A percentile compares a stretch with the other conserved stretches of the same genome.
Evolutionary conservation across 305 asterid species (phyloP).

Genomic region (Coffea humblotiana): DNA sequence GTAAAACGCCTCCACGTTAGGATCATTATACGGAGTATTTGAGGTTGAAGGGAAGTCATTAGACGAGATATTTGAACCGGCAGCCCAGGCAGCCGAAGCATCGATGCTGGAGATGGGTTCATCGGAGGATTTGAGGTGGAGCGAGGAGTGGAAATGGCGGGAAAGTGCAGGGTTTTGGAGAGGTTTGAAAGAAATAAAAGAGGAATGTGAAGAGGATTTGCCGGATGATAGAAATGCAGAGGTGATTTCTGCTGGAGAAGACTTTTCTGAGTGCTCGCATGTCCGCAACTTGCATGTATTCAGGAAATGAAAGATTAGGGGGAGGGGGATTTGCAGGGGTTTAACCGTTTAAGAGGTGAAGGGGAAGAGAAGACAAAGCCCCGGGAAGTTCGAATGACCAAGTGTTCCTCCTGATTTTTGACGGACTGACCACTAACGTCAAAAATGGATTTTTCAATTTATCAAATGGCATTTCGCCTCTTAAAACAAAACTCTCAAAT

Average conservation of each 20-base stretch:
- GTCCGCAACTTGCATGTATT: slow-evolving; percentile 38
- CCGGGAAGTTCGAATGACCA: slow-evolving; percentile 19
- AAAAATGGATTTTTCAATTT: no score
- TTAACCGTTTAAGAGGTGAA: no score
- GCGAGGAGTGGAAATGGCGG: slow-evolving; percentile 39
- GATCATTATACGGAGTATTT: slow-evolving; percentile 2
- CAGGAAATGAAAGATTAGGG: not conserved
- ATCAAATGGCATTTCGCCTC: no score
- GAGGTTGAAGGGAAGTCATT: slow-evolving; percentile 21
- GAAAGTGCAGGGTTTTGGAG: slow-evolving; percentile 31
- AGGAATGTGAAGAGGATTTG: slow-evolving; percentile 19
- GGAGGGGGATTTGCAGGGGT: slow-evolving; percentile 21
- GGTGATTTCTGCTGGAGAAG: slow-evolving; percentile 39
- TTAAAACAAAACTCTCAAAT: no score
- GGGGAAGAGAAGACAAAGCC: not conserved
- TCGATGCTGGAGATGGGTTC: slow-evolving; percentile 29
- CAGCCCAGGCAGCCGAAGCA: slow-evolving; percentile 32
- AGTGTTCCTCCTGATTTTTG: no score
- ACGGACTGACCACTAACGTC: no score
- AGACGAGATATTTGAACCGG: slow-evolving; percentile 24
- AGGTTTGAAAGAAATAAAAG: slow-evolving; percentile 26
- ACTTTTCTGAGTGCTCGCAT: slow-evolving; percentile 64
- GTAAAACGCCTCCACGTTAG: slow-evolving; percentile 45
- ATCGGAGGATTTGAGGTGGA: slow-evolving; percentile 22
- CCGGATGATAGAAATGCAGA: slow-evolving; percentile 28